These are phyloP conservation scores for Craterostigma plantagineum DNA, from an alignment of 257 asterid species.

Conservation along the genomic window DNA sequence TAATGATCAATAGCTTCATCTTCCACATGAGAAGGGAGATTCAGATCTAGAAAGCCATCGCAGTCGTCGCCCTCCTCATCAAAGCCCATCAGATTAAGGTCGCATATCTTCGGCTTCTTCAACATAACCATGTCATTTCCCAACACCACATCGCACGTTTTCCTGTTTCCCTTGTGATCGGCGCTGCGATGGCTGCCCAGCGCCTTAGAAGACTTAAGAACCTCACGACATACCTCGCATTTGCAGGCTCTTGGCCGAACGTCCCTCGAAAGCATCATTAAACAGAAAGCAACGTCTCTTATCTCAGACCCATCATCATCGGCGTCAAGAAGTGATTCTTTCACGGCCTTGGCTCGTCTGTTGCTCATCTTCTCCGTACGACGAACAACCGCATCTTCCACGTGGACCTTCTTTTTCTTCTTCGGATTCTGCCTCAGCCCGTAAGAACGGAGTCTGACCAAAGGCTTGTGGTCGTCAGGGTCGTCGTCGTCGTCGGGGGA, in stretches of 20 bases:
- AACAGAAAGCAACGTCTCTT: conserved; percentile 33
- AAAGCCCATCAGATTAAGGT: conserved; percentile 5
- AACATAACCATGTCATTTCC: too few species aligned
- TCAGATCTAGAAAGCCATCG: conserved; percentile 8
- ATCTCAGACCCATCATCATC: too few species aligned
- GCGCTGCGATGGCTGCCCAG: conserved; percentile 24
- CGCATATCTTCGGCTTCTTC: conserved; percentile 4
- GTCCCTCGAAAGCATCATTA: conserved; percentile 54
- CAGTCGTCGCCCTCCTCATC: neutral
- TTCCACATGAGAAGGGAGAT: conserved; percentile 6
- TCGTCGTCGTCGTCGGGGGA: conserved; percentile 11
- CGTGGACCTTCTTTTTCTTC: neutral
- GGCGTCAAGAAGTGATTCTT: too few species aligned
- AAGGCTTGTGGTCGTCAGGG: conserved; percentile 12
- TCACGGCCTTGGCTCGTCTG: conserved; percentile 12
- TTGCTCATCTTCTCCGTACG: conserved; percentile 8
- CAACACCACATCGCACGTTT: too few species aligned
- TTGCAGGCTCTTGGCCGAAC: conserved; percentile 16
- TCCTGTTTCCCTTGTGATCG: too few species aligned
- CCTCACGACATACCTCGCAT: conserved; percentile 20
- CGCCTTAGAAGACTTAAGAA: conserved; percentile 28
- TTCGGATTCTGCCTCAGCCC: conserved; percentile 6
- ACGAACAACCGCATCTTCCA: too few species aligned
- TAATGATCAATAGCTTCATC: neutral
- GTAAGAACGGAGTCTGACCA: conserved; percentile 10